A percentile compares a stretch with the other conserved stretches of the same genome.
These are phyloP conservation scores for Berberis vulgaris DNA, from an alignment of 164 flowering plant genomes.

Conservation along the genomic window DNA sequence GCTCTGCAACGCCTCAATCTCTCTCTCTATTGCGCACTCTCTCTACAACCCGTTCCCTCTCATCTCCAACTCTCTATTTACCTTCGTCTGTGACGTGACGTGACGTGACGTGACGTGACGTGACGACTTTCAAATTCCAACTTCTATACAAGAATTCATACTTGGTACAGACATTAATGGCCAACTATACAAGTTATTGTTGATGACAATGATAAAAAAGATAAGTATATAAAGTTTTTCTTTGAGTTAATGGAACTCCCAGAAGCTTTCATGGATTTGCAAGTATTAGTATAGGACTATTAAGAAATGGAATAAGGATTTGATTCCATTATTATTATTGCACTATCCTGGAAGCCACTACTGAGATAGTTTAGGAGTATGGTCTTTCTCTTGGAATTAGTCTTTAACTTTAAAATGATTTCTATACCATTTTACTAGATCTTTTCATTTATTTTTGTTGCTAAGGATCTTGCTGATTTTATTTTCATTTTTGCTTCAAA, in stretches of 20 bases:
- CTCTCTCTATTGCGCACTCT: too few species aligned
- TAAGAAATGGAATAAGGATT: too few species aligned
- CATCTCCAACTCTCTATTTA: neutral
- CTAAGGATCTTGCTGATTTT: neutral
- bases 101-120: too few species aligned
- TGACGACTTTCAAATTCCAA: slow-evolving; percentile 23
- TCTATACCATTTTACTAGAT: neutral
- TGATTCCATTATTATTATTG: neutral
- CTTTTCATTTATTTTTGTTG: slow-evolving; percentile 1
- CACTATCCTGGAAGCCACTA: neutral
- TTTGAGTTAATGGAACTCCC: slow-evolving; percentile 82
- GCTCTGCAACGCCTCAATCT: too few species aligned
- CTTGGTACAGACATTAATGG: slow-evolving; percentile 79
- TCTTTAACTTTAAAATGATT: too few species aligned
- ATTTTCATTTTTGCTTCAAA: slow-evolving; percentile 28
- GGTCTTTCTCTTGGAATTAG: too few species aligned
- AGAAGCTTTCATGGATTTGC: slow-evolving; percentile 87
- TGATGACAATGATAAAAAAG: slow-evolving; percentile 95
- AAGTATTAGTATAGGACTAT: slow-evolving; percentile 32
- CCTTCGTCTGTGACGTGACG: neutral
- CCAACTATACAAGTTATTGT: slow-evolving; percentile 82
- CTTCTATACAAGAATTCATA: slow-evolving; percentile 82
- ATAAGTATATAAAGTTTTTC: slow-evolving; percentile 75
- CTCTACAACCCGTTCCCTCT: too few species aligned
- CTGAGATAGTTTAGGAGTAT: too few species aligned